Conservation (phyloP, 164 flowering plant genomes). For the Vitis rupestris region DNA sequence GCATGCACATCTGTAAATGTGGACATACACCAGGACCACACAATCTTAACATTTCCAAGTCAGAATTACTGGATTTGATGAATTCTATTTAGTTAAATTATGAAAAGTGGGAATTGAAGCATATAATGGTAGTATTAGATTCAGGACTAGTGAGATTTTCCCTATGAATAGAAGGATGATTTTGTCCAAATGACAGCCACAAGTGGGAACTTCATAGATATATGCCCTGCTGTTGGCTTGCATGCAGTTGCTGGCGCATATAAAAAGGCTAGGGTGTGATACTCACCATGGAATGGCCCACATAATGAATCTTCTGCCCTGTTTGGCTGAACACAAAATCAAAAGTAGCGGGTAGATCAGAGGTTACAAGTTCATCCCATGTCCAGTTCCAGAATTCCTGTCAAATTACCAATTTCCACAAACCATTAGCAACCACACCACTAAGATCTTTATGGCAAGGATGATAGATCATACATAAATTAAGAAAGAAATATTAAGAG, state of each 20-base stretch:
- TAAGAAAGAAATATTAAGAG: too few relatives aligned
- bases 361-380: constrained; percentile 69
- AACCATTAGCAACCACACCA: not conserved
- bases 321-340: constrained; percentile 44
- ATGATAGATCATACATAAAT: too few relatives aligned
- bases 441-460: not conserved
- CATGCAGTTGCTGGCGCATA: too few relatives aligned
- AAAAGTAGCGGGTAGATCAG: constrained; percentile 56
- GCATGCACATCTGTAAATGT: not conserved
- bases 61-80: not conserved
- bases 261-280: not conserved
- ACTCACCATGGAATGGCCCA: constrained; percentile 69
- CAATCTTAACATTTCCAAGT: not conserved
- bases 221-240: too few relatives aligned
- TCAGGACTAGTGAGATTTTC: too few relatives aligned
- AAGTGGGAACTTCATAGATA: too few relatives aligned
- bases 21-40: not conserved
- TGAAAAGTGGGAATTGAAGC: not conserved
- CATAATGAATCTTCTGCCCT: constrained; percentile 62
- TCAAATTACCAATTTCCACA: not conserved
- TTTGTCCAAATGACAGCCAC: too few relatives aligned
- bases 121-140: too few relatives aligned
- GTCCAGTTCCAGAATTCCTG: constrained; percentile 80
- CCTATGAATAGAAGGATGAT: too few relatives aligned
- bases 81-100: not conserved